Evolutionary conservation across 441 rosid genomes (phyloP), one percentile per base, ranked within the genome.

Genomic region (Gossypium trilobum): DNA sequence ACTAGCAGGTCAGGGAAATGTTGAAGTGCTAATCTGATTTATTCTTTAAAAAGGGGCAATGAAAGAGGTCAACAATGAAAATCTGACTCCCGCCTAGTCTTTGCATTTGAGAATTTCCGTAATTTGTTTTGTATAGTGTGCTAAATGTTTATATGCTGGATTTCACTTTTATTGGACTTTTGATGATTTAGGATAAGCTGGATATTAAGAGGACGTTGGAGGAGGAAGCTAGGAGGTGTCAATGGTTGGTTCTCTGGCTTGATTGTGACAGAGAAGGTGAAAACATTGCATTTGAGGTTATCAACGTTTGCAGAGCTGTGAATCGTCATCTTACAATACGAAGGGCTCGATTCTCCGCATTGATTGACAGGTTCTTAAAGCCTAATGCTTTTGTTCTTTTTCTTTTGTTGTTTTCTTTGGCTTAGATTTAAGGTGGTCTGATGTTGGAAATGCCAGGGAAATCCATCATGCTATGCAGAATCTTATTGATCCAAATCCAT

Each of bases 241-340:
- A 91, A 55, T 91, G 98, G 97, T 91, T 94, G 70, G 89, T 94
- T 72, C 67, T 94, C 72, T 94, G 98, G 98, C 93, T 94, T 75
- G 98, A 91, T 85, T 94, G 99, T 48, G 97, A 94, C 70, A 88
- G 99, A 78, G 99, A 92, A 83, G 99, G 99, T 52, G 99, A 92
- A 73, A 92, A 94, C 80, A 94, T 94, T 74, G 92, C 97, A 16
- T 94, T 89, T 75, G 97, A 94, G 85, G 98, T 92, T 66, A 65
- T 92, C 31, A 90, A 89, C 9, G 91, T 89, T 57, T 92, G 97
- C 75, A 77, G 68, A 44, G 79, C 86, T 4, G 95, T 74, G 0
- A 90, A 92, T 66, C 75, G 73, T 44, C 78, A 84, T 78, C 91
- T 94, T 60, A 81, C 72, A 10, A 78, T 94, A 22, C 78, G 86